phyloP scores from a whole-genome alignment of 2,329 filamentous ascomycete genomes.

The Sporothrix dimorphospora region DNA sequence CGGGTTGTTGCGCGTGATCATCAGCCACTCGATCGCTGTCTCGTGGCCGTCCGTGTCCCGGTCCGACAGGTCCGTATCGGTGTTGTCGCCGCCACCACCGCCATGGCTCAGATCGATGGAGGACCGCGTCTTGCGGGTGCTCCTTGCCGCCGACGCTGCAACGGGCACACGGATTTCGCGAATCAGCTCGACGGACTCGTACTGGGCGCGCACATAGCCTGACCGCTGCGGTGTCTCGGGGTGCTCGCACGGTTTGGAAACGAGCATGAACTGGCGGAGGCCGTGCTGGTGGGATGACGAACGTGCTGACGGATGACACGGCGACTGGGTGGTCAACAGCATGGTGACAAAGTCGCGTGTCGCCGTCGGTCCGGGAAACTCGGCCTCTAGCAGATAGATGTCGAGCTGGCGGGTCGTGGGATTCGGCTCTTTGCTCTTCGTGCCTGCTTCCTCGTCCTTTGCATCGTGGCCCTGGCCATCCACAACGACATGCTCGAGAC shows the following conservation, averaged over 20 bases:
- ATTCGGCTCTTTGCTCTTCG: no score
- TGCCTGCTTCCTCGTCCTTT: background rate
- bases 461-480: slow-evolving; percentile 44
- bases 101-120: slow-evolving; percentile 48
- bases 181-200: slow-evolving; percentile 91
- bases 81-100: slow-evolving; percentile 37
- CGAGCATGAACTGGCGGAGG: slow-evolving; percentile 78
- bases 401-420: background rate
- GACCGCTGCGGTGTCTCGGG: slow-evolving; percentile 69
- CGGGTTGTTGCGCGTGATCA: slow-evolving; percentile 88
- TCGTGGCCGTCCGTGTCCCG: slow-evolving; percentile 42
- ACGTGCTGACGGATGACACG: background rate
- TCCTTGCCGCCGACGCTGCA: slow-evolving; percentile 32
- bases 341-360: slow-evolving; percentile 87
- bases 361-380: slow-evolving; percentile 86
- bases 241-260: slow-evolving; percentile 83
- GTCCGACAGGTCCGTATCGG: slow-evolving; percentile 37
- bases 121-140: slow-evolving; percentile 44
- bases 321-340: slow-evolving; percentile 51
- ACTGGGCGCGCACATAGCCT: slow-evolving; percentile 80
- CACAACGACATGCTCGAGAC: slow-evolving; percentile 64
- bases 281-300: slow-evolving; percentile 44
- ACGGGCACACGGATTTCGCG: slow-evolving; percentile 69
- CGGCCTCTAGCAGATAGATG: slow-evolving; percentile 83
- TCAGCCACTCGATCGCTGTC: slow-evolving; percentile 79